Evolutionary conservation across 176 grass and related monocot species (phyloP), one percentile per base, ranked within the genome.

Genomic region (Hordeum vulgare): DNA sequence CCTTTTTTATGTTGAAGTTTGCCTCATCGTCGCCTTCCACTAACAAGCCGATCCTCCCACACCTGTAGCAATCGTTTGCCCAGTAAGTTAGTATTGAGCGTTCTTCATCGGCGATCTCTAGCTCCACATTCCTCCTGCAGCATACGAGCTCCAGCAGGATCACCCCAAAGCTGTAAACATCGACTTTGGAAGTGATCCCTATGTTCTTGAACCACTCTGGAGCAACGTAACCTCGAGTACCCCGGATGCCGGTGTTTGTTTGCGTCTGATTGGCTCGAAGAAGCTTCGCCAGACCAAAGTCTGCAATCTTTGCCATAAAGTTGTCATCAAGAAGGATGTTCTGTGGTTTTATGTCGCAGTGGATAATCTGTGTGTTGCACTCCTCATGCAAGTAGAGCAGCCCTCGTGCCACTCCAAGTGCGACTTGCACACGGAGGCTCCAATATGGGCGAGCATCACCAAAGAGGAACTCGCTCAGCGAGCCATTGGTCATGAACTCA

Each of bases 401-500:
- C 3, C 86, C 86, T 61, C 86, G 13, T 54, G 86, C 80, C 7
- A 88, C 86, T 14, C 80, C 86, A 2, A 83, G 78, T 34, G 78
- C 78, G 0, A 80, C 42, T 10, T 80, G 61, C 13, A 80, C 61
- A 51, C 61, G 78, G 61, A 80, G 61, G 42, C 18, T 66, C 78
- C 78, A 80, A 33, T 66, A 41, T 9, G 78, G 78, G 4, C 8
- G 11, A 10, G 11, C 20, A 40, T 49, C 53, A 3, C 57, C 42
- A 53, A 93, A 90, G 12, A 92, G n/a, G 5, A 87, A 81, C 21
- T 1, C 17, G 11, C 20, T 44, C 53, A 92, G 45, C 4, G 90
- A 87, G 21, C 90, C 90, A 13, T 87, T 90, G 57, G 34, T 78
- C 84, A 90, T 87, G 84, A 85, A 90, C 67, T 93, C 87, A 8